These are phyloP conservation scores for Monascus ruber DNA, from an alignment of 2,329 filamentous ascomycete species.

Conservation along the genomic window DNA sequence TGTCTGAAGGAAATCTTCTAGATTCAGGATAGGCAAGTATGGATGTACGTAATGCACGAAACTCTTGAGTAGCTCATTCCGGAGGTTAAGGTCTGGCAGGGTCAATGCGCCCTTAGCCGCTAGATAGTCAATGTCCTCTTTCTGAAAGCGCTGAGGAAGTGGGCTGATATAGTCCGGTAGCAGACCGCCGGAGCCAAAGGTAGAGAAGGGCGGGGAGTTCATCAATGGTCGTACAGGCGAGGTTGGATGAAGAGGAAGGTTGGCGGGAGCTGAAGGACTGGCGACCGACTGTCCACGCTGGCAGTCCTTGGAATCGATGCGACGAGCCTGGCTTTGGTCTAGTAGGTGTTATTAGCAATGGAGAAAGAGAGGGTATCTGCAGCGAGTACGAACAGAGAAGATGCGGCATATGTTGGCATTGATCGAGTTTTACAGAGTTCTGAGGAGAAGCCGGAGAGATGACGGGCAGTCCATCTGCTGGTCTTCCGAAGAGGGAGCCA, in stretches of 20 bases:
- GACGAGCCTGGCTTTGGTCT: slow-evolving; percentile 22
- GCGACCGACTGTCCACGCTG: slow-evolving; percentile 35
- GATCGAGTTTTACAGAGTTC: slow-evolving; percentile 36
- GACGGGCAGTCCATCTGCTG: slow-evolving; percentile 19
- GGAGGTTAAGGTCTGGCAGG: slow-evolving; percentile 57
- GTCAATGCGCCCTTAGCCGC: slow-evolving; percentile 73
- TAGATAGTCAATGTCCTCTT: slow-evolving; percentile 74
- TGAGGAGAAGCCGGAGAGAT: slow-evolving; percentile 29
- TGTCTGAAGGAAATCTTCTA: slow-evolving; percentile 46
- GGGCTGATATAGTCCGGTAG: slow-evolving; percentile 62
- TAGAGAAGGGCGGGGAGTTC: slow-evolving; percentile 35
- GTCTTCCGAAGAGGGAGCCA: slow-evolving; percentile 14
- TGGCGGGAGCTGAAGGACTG: slow-evolving; percentile 28
- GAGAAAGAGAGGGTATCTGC: slow-evolving; percentile 1
- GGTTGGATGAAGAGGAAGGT: slow-evolving; percentile 25
- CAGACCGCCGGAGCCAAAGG: slow-evolving; percentile 37
- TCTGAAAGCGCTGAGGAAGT: slow-evolving; percentile 62
- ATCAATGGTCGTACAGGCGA: slow-evolving; percentile 26
- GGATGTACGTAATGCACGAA: slow-evolving; percentile 88
- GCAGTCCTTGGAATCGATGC: slow-evolving; percentile 39
- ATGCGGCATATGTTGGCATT: slow-evolving; percentile 50
- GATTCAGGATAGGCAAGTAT: slow-evolving; percentile 77
- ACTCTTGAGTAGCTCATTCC: slow-evolving; percentile 68
- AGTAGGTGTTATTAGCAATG: slow-evolving; percentile 3
- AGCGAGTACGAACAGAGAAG: slow-evolving; percentile 46